Evolutionary conservation across 495 filamentous ascomycete species (phyloP).

Genomic region (Daldinia decipiens): DNA sequence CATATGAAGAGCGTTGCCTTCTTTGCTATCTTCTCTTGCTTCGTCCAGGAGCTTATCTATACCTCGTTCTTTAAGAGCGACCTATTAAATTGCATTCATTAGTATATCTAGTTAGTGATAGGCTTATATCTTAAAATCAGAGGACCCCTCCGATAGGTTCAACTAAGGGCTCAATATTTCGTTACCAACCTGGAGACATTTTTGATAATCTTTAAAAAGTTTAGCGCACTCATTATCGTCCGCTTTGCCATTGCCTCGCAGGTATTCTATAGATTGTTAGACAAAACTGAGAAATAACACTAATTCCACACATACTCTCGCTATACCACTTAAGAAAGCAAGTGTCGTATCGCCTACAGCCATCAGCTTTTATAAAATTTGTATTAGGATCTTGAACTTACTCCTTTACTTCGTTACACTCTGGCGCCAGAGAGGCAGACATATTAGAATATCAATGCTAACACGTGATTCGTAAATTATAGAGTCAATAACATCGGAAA

Average conservation of each 20-base stretch:
- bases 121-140: slow-evolving; percentile 18
- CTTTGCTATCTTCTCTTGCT: slow-evolving; percentile 80
- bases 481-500: neutral
- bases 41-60: slow-evolving; percentile 90
- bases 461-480: slow-evolving; percentile 8
- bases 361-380: slow-evolving; percentile 22
- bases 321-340: slow-evolving; percentile 98
- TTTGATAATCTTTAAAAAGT: slow-evolving; percentile 86
- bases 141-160: neutral
- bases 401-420: slow-evolving; percentile 93
- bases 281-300: slow-evolving; percentile 7
- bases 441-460: slow-evolving; percentile 48
- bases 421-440: slow-evolving; percentile 66
- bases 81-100: slow-evolving; percentile 56
- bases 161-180: neutral
- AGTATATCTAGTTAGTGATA: neutral
- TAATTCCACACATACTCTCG: slow-evolving; percentile 71
- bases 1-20: slow-evolving; percentile 79
- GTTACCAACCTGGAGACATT: slow-evolving; percentile 75
- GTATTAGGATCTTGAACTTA: slow-evolving; percentile 51
- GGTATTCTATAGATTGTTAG: slow-evolving; percentile 70
- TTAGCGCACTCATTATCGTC: slow-evolving; percentile 82
- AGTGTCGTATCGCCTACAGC: slow-evolving; percentile 79
- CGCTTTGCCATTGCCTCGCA: slow-evolving; percentile 75
- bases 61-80: slow-evolving; percentile 81